phyloP scores from a whole-genome alignment of 768 basidiomycete genomes.

The Naematelia encephala region DNA sequence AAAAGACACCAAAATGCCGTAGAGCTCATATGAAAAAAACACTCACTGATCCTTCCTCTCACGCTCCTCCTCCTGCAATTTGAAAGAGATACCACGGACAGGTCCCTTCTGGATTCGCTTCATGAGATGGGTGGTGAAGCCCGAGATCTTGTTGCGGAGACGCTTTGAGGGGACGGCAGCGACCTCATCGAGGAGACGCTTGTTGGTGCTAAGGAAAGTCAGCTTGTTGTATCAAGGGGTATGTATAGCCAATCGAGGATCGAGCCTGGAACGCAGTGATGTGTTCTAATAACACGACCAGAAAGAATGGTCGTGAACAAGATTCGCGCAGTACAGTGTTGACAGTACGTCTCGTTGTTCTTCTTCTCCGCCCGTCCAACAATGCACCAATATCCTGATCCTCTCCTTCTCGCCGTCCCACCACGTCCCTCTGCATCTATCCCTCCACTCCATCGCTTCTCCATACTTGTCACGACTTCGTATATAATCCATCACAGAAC shows the following conservation, averaged over 20 bases:
- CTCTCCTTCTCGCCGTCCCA: not conserved
- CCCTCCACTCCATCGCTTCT: not conserved
- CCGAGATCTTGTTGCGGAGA: conserved; percentile 98
- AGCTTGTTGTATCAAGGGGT: no score
- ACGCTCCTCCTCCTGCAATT: conserved; percentile 98
- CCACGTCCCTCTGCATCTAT: no score
- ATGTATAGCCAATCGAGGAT: no score
- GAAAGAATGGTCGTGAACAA: no score
- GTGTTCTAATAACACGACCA: no score
- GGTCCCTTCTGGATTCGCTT: conserved; percentile 98
- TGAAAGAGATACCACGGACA: conserved; percentile 99
- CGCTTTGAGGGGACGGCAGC: conserved; percentile 92
- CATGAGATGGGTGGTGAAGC: conserved; percentile 99
- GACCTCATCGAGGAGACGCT: conserved; percentile 75
- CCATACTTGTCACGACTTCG: no score
- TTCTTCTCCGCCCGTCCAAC: no score
- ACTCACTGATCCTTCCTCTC: conserved; percentile 96
- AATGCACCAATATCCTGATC: not conserved
- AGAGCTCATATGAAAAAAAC: not conserved
- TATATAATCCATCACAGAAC: not conserved
- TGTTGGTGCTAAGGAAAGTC: conserved; percentile 67
- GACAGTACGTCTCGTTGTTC: no score
- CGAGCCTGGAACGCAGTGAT: no score
- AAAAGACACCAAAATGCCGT: not conserved
- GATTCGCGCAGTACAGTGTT: no score